phyloP scores from a whole-genome alignment of 306 rosid species.

The Castanea sativa region DNA sequence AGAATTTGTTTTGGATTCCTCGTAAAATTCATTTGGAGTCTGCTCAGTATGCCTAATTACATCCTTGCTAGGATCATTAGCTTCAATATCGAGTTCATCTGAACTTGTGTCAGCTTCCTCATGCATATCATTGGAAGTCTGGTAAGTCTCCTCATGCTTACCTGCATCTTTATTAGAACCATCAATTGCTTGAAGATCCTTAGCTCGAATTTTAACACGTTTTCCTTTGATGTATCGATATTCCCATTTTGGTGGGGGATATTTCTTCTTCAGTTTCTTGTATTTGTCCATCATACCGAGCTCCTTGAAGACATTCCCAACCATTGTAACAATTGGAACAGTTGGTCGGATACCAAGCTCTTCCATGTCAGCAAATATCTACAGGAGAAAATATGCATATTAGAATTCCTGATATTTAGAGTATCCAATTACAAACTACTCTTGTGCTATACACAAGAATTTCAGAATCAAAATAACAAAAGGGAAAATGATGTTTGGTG shows the following conservation, averaged over 20 bases:
- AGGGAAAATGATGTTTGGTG: neutral
- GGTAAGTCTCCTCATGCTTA: constrained; percentile 22
- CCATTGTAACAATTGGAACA: constrained; percentile 47
- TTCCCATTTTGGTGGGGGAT: constrained; percentile 79
- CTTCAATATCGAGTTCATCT: neutral
- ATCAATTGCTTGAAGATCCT: constrained; percentile 10
- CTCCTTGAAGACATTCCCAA: constrained; percentile 75
- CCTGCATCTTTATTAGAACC: constrained; percentile 16
- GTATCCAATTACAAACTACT: constrained; percentile 4
- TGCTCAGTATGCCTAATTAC: neutral
- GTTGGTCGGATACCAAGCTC: constrained; percentile 78
- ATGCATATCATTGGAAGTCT: constrained; percentile 20
- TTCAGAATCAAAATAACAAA: neutral
- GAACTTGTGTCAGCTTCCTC: constrained; percentile 35
- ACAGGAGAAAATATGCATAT: constrained; percentile 24
- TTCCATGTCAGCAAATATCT: constrained; percentile 98
- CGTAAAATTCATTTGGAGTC: constrained; percentile 5
- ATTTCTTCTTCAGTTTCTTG: constrained; percentile 56
- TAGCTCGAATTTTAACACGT: constrained; percentile 55
- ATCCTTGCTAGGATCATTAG: constrained; percentile 15
- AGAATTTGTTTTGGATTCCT: constrained; percentile 32
- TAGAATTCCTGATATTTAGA: constrained; percentile 10
- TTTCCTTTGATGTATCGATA: constrained; percentile 68
- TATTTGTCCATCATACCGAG: constrained; percentile 79
- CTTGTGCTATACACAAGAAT: neutral